Percentiles rank a stretch among this genome's conserved stretches.
These are phyloP conservation scores for Backusella morwellensis DNA, from an alignment of 192 early-diverging fungal genomes.

Conservation along the genomic window DNA sequence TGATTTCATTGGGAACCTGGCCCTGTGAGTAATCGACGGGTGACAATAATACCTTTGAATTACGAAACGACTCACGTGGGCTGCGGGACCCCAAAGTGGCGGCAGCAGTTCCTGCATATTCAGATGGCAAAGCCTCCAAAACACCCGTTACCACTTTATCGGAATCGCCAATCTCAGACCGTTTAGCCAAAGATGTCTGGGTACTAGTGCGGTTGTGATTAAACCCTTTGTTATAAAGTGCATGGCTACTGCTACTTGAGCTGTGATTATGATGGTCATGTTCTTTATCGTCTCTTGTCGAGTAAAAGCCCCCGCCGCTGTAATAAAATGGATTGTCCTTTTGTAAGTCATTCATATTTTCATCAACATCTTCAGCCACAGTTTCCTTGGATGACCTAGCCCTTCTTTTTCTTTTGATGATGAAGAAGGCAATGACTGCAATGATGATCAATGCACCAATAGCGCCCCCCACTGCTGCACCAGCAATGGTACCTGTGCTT, in stretches of 20 bases:
- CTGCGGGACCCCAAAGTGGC: conserved; percentile 15
- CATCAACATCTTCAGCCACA: not conserved
- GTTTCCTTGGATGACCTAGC: not conserved
- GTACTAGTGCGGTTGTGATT: not conserved
- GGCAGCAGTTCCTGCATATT: not conserved
- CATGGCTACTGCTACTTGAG: conserved; percentile 1
- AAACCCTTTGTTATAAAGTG: not conserved
- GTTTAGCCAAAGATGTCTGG: not conserved
- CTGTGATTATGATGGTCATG: not conserved
- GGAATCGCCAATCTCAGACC: conserved; percentile 25
- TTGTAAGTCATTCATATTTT: not conserved
- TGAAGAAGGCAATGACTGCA: conserved; percentile 27
- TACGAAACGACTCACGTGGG: conserved; percentile 9
- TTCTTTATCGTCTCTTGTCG: not conserved
- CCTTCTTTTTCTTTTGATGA: conserved; percentile 2
- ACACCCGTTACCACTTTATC: conserved; percentile 16
- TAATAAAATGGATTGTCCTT: conserved; percentile 9
- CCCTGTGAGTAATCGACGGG: not conserved
- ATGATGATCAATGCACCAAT: not conserved
- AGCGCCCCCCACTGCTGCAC: conserved; percentile 32
- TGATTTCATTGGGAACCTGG: conserved; percentile 30
- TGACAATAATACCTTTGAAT: not conserved
- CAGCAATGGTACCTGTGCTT: conserved; percentile 39
- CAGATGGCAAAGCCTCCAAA: conserved; percentile 17
- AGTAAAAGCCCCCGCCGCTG: not conserved